Percentiles rank a stretch among this genome's conserved stretches.
Evolutionary conservation across 2,329 filamentous ascomycete species (phyloP).

Genomic region (Cytospora paraplurivora): DNA sequence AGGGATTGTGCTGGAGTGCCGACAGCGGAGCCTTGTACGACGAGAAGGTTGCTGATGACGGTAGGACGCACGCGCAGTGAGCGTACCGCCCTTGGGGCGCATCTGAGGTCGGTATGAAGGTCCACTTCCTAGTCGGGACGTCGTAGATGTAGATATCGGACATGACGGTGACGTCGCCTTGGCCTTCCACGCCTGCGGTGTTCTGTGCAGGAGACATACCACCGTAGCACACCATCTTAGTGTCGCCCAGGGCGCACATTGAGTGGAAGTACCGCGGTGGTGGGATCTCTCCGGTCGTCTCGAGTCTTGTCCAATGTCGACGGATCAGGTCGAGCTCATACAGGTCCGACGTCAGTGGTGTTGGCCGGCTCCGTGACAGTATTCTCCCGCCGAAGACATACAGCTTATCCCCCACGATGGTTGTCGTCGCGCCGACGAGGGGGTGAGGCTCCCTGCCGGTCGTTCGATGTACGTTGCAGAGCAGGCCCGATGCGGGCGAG

Average conservation of each 20-base stretch:
- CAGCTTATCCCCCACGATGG: constrained; percentile 90
- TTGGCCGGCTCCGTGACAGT: constrained; percentile 78
- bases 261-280: constrained; percentile 96
- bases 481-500: constrained; percentile 54
- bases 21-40: constrained; percentile 82
- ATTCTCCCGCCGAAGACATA: constrained; percentile 95
- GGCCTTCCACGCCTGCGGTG: constrained; percentile 57
- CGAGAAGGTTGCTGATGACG: constrained; percentile 83
- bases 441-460: constrained; percentile 90
- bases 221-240: constrained; percentile 95
- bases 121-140: constrained; percentile 80
- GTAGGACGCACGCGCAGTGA: constrained; percentile 90
- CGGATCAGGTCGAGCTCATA: constrained; percentile 92
- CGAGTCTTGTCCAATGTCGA: constrained; percentile 90
- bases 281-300: constrained; percentile 81
- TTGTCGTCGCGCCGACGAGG: constrained; percentile 92
- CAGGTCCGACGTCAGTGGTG: constrained; percentile 81
- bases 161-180: constrained; percentile 91
- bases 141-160: constrained; percentile 97
- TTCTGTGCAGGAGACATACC: constrained; percentile 85
- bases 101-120: constrained; percentile 76
- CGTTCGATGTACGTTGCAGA: constrained; percentile 78
- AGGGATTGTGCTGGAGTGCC: constrained; percentile 86
- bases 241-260: constrained; percentile 89
- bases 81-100: constrained; percentile 93